phyloP scores from a whole-genome alignment of 257 asterid genomes.

The Leptodermis oblonga region DNA sequence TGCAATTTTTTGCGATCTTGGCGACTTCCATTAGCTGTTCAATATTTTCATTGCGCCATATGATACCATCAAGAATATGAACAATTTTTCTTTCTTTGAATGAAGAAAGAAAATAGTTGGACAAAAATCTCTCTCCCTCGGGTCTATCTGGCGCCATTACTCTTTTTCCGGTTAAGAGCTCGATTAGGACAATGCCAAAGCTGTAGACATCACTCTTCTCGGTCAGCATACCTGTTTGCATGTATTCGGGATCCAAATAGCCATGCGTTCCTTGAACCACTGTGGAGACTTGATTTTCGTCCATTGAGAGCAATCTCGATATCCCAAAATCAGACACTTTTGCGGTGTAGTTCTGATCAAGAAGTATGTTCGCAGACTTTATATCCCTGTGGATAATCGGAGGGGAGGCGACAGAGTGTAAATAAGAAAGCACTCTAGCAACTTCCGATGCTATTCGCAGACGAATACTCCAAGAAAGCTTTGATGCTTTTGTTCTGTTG shows the following conservation, averaged over 20 bases:
- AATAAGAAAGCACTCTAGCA: slow-evolving; percentile 1
- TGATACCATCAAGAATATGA: not conserved
- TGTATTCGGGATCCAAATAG: not conserved
- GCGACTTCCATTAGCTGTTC: too few species aligned
- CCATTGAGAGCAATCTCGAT: not conserved
- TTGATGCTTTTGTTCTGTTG: not conserved
- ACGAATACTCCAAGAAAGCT: not conserved
- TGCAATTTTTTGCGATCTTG: too few species aligned
- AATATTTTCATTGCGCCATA: too few species aligned
- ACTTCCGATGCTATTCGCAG: not conserved
- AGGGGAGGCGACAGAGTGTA: slow-evolving; percentile 1
- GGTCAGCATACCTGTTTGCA: not conserved
- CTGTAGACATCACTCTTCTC: not conserved
- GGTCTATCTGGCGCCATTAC: not conserved
- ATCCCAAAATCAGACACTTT: too few species aligned
- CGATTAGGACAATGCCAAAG: not conserved
- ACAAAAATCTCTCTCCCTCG: not conserved
- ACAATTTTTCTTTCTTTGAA: not conserved
- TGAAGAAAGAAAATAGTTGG: not conserved
- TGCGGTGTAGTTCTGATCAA: too few species aligned
- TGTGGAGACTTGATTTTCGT: not conserved
- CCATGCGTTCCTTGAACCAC: not conserved
- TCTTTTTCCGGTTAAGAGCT: not conserved
- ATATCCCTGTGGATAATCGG: too few species aligned
- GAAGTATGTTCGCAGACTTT: too few species aligned